These are phyloP conservation scores for Amanita fuliginea DNA, from an alignment of 768 basidiomycete species.

Conservation along the genomic window DNA sequence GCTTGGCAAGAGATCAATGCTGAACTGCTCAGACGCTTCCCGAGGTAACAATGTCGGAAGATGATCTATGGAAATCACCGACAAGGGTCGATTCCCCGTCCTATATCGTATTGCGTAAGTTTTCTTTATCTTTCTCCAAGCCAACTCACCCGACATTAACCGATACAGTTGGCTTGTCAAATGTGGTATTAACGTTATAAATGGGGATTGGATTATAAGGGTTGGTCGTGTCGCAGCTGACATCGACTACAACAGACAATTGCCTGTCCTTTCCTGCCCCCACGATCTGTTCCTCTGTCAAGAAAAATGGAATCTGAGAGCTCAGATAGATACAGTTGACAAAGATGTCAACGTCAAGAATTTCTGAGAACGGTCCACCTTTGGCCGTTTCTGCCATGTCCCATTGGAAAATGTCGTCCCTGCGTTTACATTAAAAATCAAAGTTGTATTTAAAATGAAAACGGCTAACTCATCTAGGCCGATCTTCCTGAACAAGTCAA, in stretches of 20 bases:
- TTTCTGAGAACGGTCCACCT: constrained; percentile 93
- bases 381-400: constrained; percentile 94
- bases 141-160: constrained; percentile 67
- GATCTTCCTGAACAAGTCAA: constrained; percentile 91
- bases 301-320: constrained; percentile 75
- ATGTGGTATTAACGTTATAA: constrained; percentile 89
- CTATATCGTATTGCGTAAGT: constrained; percentile 23
- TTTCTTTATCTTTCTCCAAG: background rate
- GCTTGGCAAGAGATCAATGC: constrained; percentile 75
- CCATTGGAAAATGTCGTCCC: constrained; percentile 94
- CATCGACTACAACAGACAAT: constrained; percentile 84
- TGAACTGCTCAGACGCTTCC: constrained; percentile 97
- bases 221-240: constrained; percentile 98
- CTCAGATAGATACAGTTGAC: constrained; percentile 99
- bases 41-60: constrained; percentile 90
- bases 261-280: constrained; percentile 57
- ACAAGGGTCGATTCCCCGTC: constrained; percentile 53
- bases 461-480: constrained; percentile 81
- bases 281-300: constrained; percentile 60
- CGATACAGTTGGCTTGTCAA: constrained; percentile 81
- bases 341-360: constrained; percentile 94
- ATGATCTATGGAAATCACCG: constrained; percentile 94
- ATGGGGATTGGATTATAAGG: constrained; percentile 97
- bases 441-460: background rate
- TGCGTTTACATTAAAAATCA: constrained; percentile 19